Conservation (phyloP, 2,329 filamentous ascomycete genomes). For the Amesomyces nigricolor region DNA sequence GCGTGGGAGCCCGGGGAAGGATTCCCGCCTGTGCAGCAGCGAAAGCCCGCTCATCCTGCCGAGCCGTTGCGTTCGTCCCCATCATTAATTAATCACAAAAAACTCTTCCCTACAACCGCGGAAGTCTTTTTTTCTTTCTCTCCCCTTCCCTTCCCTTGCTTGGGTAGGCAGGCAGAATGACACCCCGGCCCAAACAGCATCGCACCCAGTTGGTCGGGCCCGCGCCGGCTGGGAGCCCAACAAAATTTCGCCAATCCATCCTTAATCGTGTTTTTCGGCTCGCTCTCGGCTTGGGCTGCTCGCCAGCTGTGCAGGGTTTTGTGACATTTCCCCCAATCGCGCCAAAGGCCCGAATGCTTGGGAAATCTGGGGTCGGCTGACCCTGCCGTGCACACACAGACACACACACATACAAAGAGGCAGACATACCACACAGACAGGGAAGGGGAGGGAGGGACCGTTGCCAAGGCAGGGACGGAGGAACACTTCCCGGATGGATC, state of each 20-base stretch:
- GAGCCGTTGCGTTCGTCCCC: background rate
- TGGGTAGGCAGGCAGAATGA: background rate
- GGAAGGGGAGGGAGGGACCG: no score
- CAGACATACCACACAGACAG: no score
- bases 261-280: background rate
- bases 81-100: background rate
- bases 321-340: background rate
- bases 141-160: background rate
- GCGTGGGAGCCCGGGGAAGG: conserved; percentile 20
- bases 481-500: no score
- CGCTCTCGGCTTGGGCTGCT: background rate
- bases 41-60: conserved; percentile 3
- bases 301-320: background rate
- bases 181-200: background rate
- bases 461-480: no score
- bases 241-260: background rate
- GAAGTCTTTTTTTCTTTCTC: background rate
- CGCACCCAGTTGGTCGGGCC: conserved; percentile 7
- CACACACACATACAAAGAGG: background rate
- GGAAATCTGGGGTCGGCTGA: conserved; percentile 16
- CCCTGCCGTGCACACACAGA: background rate
- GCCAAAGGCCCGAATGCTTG: conserved; percentile 15
- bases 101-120: conserved; percentile 1
- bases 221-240: background rate
- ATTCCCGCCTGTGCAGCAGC: conserved; percentile 17